phyloP scores from a whole-genome alignment of 495 filamentous ascomycete species.

The Tuber borchii region DNA sequence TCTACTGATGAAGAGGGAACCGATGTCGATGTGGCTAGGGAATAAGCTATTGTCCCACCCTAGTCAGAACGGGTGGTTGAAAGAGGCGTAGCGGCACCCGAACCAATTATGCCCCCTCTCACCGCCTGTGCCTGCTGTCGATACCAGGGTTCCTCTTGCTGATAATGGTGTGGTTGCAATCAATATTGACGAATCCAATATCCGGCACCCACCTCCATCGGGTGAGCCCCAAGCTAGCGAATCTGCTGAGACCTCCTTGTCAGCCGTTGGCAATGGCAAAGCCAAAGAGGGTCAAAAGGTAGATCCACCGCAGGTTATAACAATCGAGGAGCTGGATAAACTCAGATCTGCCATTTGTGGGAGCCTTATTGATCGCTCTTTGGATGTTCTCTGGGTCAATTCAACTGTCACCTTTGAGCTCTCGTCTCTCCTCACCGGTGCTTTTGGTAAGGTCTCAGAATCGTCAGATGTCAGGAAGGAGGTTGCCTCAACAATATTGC shows the following conservation, averaged over 20 bases:
- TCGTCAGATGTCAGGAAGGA: slow-evolving; percentile 61
- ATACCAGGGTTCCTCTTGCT: slow-evolving; percentile 16
- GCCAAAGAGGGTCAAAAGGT: slow-evolving; percentile 34
- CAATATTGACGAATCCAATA: slow-evolving; percentile 45
- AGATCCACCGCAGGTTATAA: slow-evolving; percentile 46
- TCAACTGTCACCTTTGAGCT: slow-evolving; percentile 87
- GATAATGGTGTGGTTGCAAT: slow-evolving; percentile 42
- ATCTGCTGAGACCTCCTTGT: slow-evolving; percentile 40
- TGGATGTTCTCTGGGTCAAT: slow-evolving; percentile 83
- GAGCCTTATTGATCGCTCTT: slow-evolving; percentile 76
- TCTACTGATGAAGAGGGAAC: slow-evolving; percentile 40
- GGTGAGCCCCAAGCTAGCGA: slow-evolving; percentile 39
- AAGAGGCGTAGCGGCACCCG: slow-evolving; percentile 13
- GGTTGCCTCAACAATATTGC: slow-evolving; percentile 73
- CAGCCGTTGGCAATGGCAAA: slow-evolving; percentile 34
- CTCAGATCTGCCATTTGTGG: slow-evolving; percentile 65
- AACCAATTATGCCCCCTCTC: slow-evolving; percentile 20
- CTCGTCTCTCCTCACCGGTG: slow-evolving; percentile 72
- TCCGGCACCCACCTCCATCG: slow-evolving; percentile 36
- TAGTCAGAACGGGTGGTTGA: slow-evolving; percentile 16
- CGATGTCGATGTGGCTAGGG: slow-evolving; percentile 34
- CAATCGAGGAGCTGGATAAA: slow-evolving; percentile 75
- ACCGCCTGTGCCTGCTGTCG: slow-evolving; percentile 38
- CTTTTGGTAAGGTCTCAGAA: slow-evolving; percentile 62
- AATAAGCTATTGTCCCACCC: slow-evolving; percentile 11